A percentile compares a stretch with the other conserved stretches of the same genome.
Evolutionary conservation across 768 basidiomycete species (phyloP).

Genomic region (Naganishia onofrii): DNA sequence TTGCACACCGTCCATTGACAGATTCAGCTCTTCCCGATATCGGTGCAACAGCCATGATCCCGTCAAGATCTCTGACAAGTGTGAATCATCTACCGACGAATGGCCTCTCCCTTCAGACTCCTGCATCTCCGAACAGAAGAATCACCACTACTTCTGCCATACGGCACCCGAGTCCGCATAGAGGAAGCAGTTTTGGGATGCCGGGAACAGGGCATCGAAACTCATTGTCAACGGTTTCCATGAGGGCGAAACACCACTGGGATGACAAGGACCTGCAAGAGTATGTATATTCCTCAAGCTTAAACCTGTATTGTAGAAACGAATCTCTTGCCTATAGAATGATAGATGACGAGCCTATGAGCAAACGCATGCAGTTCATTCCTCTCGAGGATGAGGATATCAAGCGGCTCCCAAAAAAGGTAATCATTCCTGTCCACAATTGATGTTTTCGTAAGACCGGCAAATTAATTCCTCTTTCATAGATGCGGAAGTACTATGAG

Average conservation of each 20-base stretch:
- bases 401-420: slow-evolving; percentile 43
- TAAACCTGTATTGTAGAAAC: background rate
- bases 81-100: slow-evolving; percentile 8
- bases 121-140: background rate
- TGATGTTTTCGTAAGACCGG: background rate
- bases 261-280: slow-evolving; percentile 23
- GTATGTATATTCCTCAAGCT: background rate
- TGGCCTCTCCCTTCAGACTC: background rate
- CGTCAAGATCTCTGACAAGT: background rate
- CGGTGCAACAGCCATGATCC: slow-evolving; percentile 7
- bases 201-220: background rate
- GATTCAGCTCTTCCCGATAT: background rate
- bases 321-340: background rate
- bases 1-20: background rate
- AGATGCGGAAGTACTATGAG: slow-evolving; percentile 46
- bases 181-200: background rate
- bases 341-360: slow-evolving; percentile 20
- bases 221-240: background rate
- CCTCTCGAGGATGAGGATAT: slow-evolving; percentile 42
- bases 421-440: background rate
- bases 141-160: background rate
- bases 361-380: slow-evolving; percentile 26
- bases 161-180: background rate
- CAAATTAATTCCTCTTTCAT: background rate
- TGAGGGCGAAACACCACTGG: slow-evolving; percentile 14